phyloP scores from a whole-genome alignment of 441 rosid genomes.

The Lepidium campestre region DNA sequence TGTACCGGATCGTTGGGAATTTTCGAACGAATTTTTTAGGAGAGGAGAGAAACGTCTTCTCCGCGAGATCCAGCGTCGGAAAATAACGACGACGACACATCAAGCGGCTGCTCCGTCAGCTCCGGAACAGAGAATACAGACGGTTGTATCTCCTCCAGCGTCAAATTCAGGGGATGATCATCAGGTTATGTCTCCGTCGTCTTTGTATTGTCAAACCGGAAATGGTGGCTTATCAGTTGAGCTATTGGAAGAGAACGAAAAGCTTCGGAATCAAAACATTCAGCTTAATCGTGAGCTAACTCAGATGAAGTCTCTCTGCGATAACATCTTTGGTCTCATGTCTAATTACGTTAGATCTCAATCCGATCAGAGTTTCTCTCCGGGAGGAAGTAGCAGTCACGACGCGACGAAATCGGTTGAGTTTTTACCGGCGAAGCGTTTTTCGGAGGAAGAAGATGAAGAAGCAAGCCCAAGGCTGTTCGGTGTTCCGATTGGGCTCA shows the following conservation, averaged over 20 bases:
- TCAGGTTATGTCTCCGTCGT: constrained; percentile 46
- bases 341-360: constrained; percentile 34
- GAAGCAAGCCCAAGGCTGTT: constrained; percentile 41
- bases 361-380: constrained; percentile 17
- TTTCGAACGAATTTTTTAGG: constrained; percentile 50
- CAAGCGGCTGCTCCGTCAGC: background rate
- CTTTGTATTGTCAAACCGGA: constrained; percentile 30
- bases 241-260: constrained; percentile 55
- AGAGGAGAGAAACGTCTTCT: constrained; percentile 58
- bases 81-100: constrained; percentile 18
- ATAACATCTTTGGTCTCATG: constrained; percentile 40
- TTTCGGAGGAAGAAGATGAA: constrained; percentile 19
- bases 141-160: constrained; percentile 33
- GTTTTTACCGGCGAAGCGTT: constrained; percentile 32
- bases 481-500: constrained; percentile 49
- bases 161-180: constrained; percentile 49
- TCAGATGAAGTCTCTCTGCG: constrained; percentile 50
- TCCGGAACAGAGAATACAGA: constrained; percentile 26
- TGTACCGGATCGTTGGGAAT: constrained; percentile 75
- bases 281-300: constrained; percentile 41
- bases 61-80: constrained; percentile 65
- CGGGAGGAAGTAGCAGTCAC: background rate
- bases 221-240: constrained; percentile 32
- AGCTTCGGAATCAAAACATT: constrained; percentile 45
- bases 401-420: constrained; percentile 27